Evolutionary conservation across 257 asterid genomes (phyloP).

Genomic region (Mitragyna speciosa): DNA sequence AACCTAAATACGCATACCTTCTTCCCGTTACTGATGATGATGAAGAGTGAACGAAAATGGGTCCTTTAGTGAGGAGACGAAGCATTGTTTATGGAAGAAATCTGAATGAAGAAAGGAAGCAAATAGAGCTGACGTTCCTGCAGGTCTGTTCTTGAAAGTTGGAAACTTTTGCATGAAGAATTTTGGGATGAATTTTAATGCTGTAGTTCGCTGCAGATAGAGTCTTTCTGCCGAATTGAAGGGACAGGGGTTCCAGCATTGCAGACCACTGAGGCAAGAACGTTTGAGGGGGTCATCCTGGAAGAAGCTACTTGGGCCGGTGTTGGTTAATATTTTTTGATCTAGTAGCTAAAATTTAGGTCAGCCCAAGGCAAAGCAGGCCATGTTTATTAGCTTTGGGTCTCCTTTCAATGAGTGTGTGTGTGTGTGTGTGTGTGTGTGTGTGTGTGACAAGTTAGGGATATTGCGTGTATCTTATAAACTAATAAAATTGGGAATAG

Average conservation of each 20-base stretch:
- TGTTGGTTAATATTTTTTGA: too few relatives aligned
- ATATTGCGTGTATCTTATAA: too few relatives aligned
- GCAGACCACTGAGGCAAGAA: too few relatives aligned
- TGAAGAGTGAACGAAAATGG: slow-evolving; percentile 3
- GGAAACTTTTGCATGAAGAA: background rate
- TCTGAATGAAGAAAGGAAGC: background rate
- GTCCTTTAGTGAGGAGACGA: background rate
- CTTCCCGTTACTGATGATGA: background rate
- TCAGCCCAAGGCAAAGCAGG: too few relatives aligned
- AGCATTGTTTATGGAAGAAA: slow-evolving; percentile 4
- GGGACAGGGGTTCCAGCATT: background rate
- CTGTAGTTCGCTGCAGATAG: background rate
- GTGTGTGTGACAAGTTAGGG: too few relatives aligned
- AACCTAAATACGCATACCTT: background rate
- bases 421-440: too few relatives aligned
- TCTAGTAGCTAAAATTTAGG: too few relatives aligned
- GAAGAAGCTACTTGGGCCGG: too few relatives aligned
- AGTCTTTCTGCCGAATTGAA: background rate
- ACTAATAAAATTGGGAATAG: too few relatives aligned
- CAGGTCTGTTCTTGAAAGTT: background rate
- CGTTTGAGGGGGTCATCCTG: too few relatives aligned
- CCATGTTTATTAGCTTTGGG: too few relatives aligned
- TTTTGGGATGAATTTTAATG: background rate
- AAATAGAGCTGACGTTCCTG: background rate
- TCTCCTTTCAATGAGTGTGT: too few relatives aligned